phyloP scores from a whole-genome alignment of 2,329 filamentous ascomycete genomes.

The Xylariaceae sp. region DNA sequence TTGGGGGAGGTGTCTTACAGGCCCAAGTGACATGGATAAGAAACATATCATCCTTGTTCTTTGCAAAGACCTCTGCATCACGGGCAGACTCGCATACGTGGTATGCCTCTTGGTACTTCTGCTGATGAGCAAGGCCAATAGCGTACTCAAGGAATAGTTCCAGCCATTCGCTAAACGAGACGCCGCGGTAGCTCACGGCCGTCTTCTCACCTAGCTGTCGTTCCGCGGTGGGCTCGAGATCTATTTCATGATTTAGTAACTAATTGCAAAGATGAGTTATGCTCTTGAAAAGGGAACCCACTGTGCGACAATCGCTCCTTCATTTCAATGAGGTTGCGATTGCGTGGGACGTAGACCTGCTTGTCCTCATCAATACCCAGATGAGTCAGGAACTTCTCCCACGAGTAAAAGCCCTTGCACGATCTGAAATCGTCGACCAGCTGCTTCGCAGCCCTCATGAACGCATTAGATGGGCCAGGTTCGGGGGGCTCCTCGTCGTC shows the following conservation, averaged over 20 bases:
- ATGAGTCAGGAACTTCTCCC: constrained; percentile 60
- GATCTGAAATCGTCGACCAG: constrained; percentile 60
- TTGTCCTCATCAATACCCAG: constrained; percentile 41
- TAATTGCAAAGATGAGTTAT: neutral
- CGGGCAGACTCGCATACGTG: constrained; percentile 71
- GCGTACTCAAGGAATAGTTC: constrained; percentile 87
- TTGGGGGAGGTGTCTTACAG: constrained; percentile 40
- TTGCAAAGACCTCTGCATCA: constrained; percentile 77
- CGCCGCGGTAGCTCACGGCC: constrained; percentile 54
- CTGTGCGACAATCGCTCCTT: constrained; percentile 51
- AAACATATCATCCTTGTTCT: constrained; percentile 61
- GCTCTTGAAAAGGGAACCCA: constrained; percentile 30
- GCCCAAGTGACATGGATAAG: constrained; percentile 74
- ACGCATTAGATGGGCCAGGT: constrained; percentile 41
- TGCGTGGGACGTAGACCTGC: constrained; percentile 29
- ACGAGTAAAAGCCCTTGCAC: constrained; percentile 59
- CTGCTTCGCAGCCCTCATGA: constrained; percentile 55
- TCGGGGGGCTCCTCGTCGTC: neutral
- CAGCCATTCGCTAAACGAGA: constrained; percentile 79
- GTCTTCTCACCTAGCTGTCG: constrained; percentile 27
- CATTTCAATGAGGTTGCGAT: constrained; percentile 48
- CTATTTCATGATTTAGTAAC: constrained; percentile 24
- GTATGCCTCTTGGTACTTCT: constrained; percentile 68
- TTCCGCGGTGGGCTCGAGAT: constrained; percentile 31
- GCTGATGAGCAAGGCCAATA: constrained; percentile 63